These are phyloP conservation scores for Beauveria bassiana DNA, from an alignment of 2,329 filamentous ascomycete species.

Conservation along the genomic window DNA sequence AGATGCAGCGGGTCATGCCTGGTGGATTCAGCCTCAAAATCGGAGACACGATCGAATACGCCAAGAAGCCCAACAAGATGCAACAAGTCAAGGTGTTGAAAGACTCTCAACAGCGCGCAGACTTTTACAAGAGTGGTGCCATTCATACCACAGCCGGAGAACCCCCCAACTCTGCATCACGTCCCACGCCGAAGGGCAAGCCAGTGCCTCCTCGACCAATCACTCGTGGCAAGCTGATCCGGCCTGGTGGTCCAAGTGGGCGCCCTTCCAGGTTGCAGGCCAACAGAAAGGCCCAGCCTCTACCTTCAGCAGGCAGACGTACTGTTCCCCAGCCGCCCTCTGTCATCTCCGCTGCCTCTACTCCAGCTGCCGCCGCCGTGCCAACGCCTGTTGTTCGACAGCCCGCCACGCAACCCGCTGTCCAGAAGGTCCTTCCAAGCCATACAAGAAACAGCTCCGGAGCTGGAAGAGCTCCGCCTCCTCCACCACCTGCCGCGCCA, in stretches of 20 bases:
- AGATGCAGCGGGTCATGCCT: slow-evolving; percentile 72
- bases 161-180: slow-evolving; percentile 71
- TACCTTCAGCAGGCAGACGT: slow-evolving; percentile 29
- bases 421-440: slow-evolving; percentile 28
- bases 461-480: slow-evolving; percentile 51
- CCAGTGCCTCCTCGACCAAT: slow-evolving; percentile 83
- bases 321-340: slow-evolving; percentile 28
- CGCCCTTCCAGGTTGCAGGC: slow-evolving; percentile 64
- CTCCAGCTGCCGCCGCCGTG: slow-evolving; percentile 15
- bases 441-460: slow-evolving; percentile 49
- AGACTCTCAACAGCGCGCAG: slow-evolving; percentile 67
- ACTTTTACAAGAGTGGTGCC: slow-evolving; percentile 88
- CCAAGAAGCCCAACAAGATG: slow-evolving; percentile 94
- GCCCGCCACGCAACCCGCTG: slow-evolving; percentile 12
- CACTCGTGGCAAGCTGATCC: slow-evolving; percentile 86
- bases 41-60: slow-evolving; percentile 81
- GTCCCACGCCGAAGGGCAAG: slow-evolving; percentile 79
- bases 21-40: slow-evolving; percentile 78
- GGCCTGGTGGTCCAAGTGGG: slow-evolving; percentile 78
- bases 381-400: slow-evolving; percentile 10
- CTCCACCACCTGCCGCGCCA: slow-evolving; percentile 60
- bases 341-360: slow-evolving; percentile 22
- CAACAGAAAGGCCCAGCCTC: slow-evolving; percentile 37
- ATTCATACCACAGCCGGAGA: slow-evolving; percentile 84
- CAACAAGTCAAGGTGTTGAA: slow-evolving; percentile 84